Conservation (phyloP, 2,329 filamentous ascomycete genomes). For the Ascocoryne sarcoides region DNA sequence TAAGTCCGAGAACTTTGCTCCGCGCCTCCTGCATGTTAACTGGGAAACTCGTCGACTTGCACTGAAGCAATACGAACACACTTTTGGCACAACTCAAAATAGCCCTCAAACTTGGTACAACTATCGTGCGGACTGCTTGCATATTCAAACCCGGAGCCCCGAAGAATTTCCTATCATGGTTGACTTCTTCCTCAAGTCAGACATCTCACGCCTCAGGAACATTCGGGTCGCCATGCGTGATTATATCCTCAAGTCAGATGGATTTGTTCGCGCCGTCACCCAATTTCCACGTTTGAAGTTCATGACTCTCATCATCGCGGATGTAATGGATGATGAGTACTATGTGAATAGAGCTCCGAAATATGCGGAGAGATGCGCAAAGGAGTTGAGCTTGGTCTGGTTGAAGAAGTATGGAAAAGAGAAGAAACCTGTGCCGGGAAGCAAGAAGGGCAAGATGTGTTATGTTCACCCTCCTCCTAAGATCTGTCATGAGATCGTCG, state of each 20-base stretch:
- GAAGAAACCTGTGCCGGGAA: too few relatives aligned
- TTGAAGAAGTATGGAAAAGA: neutral
- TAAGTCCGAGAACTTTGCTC: neutral
- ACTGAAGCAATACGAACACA: neutral
- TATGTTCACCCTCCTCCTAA: too few relatives aligned
- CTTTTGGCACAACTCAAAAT: neutral
- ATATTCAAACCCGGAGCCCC: neutral
- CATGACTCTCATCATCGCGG: neutral
- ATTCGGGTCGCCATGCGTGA: neutral
- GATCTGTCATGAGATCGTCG: too few relatives aligned
- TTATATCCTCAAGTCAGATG: neutral
- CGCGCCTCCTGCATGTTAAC: neutral
- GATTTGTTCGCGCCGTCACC: neutral
- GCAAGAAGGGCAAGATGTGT: too few relatives aligned
- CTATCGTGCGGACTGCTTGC: neutral
- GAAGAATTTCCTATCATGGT: neutral
- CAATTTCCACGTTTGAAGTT: neutral
- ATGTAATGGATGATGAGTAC: neutral
- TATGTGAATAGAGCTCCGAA: neutral
- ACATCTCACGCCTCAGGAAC: neutral
- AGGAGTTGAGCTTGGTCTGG: neutral
- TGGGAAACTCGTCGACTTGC: neutral
- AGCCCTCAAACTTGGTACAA: neutral
- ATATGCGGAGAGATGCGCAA: neutral
- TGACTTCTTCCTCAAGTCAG: neutral